Evolutionary conservation across 208 protist genomes (phyloP).

Genomic region (Leishmania amazonensis): DNA sequence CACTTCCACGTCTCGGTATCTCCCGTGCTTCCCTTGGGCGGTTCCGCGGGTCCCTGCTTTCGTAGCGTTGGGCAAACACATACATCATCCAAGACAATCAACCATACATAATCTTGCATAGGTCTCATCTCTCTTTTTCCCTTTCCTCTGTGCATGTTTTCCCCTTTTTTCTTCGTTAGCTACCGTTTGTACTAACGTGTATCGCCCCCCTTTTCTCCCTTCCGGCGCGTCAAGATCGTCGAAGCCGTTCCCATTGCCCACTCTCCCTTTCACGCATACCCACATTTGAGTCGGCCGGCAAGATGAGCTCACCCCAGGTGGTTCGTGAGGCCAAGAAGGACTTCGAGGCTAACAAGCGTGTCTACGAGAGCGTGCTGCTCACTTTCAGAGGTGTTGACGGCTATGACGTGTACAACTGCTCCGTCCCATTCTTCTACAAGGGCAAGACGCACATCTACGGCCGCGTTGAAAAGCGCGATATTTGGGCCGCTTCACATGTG

Average conservation of each 20-base stretch:
- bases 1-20: not conserved
- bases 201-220: not conserved
- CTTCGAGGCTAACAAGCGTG: constrained; percentile 36
- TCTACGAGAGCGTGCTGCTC: constrained; percentile 51
- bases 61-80: not conserved
- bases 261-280: constrained; percentile 5
- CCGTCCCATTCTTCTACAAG: constrained; percentile 53
- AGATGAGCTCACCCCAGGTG: constrained; percentile 35
- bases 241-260: not conserved
- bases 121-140: not conserved
- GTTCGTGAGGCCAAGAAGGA: constrained; percentile 39
- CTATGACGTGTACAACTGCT: constrained; percentile 65
- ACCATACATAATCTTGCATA: constrained; percentile 5
- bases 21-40: not conserved
- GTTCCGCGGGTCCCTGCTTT: not conserved
- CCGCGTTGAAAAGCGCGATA: constrained; percentile 45
- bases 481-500: constrained; percentile 56
- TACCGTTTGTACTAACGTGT: not conserved
- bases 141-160: not conserved
- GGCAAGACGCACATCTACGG: constrained; percentile 58
- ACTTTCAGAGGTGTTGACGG: constrained; percentile 65
- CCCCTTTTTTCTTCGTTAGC: not conserved
- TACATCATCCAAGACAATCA: not conserved
- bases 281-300: not conserved
- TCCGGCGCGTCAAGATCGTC: not conserved